Evolutionary conservation across 164 flowering plant species (phyloP).

Genomic region (Nymphaea thermarum): DNA sequence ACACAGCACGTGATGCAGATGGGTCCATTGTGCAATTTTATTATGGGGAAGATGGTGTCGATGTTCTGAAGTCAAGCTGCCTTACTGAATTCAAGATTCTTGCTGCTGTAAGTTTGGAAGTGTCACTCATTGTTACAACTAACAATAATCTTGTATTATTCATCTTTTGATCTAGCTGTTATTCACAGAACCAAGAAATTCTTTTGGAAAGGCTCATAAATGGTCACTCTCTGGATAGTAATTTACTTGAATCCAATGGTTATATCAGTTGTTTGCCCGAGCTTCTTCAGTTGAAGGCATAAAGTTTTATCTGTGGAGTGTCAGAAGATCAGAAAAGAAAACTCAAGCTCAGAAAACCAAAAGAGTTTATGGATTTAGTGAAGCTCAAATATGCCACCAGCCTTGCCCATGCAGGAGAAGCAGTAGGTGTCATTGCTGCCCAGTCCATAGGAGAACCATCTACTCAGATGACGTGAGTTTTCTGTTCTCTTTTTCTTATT

Average conservation of each 20-base stretch:
- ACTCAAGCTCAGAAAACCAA: slow-evolving; percentile 11
- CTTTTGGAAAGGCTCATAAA: slow-evolving; percentile 23
- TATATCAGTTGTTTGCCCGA: slow-evolving; percentile 47
- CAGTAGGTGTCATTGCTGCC: slow-evolving; percentile 94
- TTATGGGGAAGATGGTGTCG: slow-evolving; percentile 98
- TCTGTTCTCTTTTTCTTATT: slow-evolving; percentile 1
- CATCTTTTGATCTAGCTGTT: not conserved
- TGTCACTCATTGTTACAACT: not conserved
- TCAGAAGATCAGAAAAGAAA: slow-evolving; percentile 9
- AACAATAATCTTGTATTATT: not conserved
- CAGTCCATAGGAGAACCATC: slow-evolving; percentile 98
- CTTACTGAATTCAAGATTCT: slow-evolving; percentile 51
- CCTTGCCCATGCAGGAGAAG: slow-evolving; percentile 94
- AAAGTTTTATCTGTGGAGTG: slow-evolving; percentile 16
- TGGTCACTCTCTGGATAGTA: slow-evolving; percentile 14
- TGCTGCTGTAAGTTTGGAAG: slow-evolving; percentile 30
- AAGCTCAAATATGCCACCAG: slow-evolving; percentile 59
- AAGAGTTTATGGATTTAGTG: slow-evolving; percentile 42
- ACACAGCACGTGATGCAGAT: slow-evolving; percentile 94
- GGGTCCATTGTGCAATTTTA: slow-evolving; percentile 79
- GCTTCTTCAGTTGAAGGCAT: slow-evolving; percentile 30
- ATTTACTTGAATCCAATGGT: slow-evolving; percentile 16
- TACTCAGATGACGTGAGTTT: slow-evolving; percentile 94
- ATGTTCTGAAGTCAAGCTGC: slow-evolving; percentile 69
- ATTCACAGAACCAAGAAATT: slow-evolving; percentile 50